Base-by-base conservation (phyloP, 768 basidiomycete species). In the Mycena vulgaris region DNA sequence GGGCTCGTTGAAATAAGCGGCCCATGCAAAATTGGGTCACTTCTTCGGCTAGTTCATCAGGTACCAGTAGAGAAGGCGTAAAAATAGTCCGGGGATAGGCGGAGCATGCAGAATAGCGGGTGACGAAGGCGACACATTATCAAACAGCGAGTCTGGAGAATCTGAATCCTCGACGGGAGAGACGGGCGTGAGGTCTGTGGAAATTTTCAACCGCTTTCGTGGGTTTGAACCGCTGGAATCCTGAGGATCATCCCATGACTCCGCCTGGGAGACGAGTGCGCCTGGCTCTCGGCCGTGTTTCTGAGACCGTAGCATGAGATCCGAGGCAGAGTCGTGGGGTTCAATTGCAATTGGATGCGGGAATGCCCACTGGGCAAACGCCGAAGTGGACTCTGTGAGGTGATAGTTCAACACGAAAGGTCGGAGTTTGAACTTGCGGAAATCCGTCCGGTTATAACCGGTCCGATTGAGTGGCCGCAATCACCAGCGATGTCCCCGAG, bases 11-110 rank as follows among this genome's bases (percentile, higher is more conserved):
- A 93, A 93, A 78, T 92, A 93, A n/a, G 11, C 83, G 84, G 2
- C 80, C 75, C 78, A 89, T 83, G 78, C 92, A 92, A 59, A 87
- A 87, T 14, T 78, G 76, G 57, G 83, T 76, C 35, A 90, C 81
- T 0, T 82, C 77, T 25, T 88, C 81, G 5, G 89, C 88, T 13
- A 93, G 79, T 42, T 87, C 87, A 23, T 77, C 69, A 5, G 91
- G 83, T 10, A 95, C 76, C 10, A 80, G 79, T 19, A 90, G 66
- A 8, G 84, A 77, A 5, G 91, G 89, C 37, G 77, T 75, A 91
- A 89, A 79, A 87, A 91, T 3, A 94, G 85, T 0, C 93, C 93
- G 0, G 86, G 87, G 52, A 94, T 92, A 11, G 87, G 83, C 11
- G 92, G 91, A 0, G 82, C 82, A 17, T 74, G 78, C 25, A 84